Evolutionary conservation across 345 rosid species (phyloP).

Genomic region (Passiflora organensis): DNA sequence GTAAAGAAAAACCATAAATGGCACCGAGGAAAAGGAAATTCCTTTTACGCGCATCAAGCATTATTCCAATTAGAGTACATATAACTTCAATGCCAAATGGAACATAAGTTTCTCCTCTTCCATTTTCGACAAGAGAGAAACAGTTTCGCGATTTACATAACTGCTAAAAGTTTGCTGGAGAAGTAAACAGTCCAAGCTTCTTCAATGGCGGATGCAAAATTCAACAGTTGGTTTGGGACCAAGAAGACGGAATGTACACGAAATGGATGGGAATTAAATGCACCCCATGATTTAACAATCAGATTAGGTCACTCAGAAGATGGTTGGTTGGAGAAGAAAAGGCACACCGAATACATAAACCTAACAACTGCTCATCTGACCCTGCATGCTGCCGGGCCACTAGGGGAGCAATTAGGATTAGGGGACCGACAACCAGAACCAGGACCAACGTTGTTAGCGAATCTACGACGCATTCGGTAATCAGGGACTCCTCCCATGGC

Average conservation of each 20-base stretch:
- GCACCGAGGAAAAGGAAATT: too few species aligned
- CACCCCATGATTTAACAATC: slow-evolving; percentile 39
- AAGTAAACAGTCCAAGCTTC: slow-evolving; percentile 31
- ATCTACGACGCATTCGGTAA: slow-evolving; percentile 53
- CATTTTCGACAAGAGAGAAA: too few species aligned
- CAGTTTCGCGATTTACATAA: too few species aligned
- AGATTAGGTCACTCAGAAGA: slow-evolving; percentile 27
- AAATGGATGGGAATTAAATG: too few species aligned
- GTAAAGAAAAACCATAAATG: too few species aligned
- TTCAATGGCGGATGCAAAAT: slow-evolving; percentile 23
- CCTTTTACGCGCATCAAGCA: not conserved
- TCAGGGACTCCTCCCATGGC: slow-evolving; percentile 71
- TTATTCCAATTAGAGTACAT: too few species aligned
- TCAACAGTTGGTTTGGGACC: slow-evolving; percentile 24
- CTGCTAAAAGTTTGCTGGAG: too few species aligned
- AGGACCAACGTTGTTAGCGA: slow-evolving; percentile 64
- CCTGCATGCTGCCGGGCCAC: slow-evolving; percentile 74
- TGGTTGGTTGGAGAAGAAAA: slow-evolving; percentile 22
- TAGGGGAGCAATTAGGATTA: slow-evolving; percentile 68
- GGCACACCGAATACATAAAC: slow-evolving; percentile 38
- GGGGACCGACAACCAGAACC: slow-evolving; percentile 76
- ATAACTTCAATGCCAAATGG: too few species aligned
- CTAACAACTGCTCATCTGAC: slow-evolving; percentile 55
- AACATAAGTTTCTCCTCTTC: too few species aligned
- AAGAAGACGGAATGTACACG: slow-evolving; percentile 21